Evolutionary conservation across 768 basidiomycete species (phyloP), one percentile per base, ranked within the genome.

Genomic region (Collybia sordida): DNA sequence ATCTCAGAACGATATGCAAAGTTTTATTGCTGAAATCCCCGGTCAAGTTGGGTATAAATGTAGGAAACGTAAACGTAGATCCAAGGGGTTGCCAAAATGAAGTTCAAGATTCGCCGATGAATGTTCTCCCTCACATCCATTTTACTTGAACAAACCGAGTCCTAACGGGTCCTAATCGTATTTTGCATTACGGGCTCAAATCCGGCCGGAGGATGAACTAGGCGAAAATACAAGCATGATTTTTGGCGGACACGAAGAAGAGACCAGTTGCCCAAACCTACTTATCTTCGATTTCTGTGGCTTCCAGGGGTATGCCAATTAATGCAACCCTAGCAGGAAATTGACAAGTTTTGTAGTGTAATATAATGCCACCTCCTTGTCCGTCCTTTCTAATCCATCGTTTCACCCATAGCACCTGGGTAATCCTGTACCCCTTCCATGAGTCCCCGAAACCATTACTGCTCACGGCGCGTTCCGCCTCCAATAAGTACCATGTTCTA

Each of bases 201-300:
- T n/a, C n/a, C n/a, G n/a, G n/a, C n/a, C n/a, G n/a, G n/a, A n/a
- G n/a, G n/a, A n/a, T n/a, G n/a, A n/a, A n/a, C n/a, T n/a, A n/a
- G n/a, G n/a, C n/a, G n/a, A n/a, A n/a, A n/a, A n/a, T n/a, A n/a
- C n/a, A n/a, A n/a, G n/a, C n/a, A n/a, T n/a, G n/a, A n/a, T n/a
- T n/a, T n/a, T n/a, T n/a, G n/a, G n/a, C n/a, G n/a, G n/a, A 19
- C 38, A 72, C 27, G 54, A 65, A 39, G 54, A 69, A 36, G 80
- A 83, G 56, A 69, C 74, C 0, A 70, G 75, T 85, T 19, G 72
- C 72, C 2, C 73, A 83, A n/a, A 82, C 74, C 3, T 90, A 90
- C 64, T n/a, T n/a, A n/a, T n/a, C 77, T 87, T 39, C 86, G 88
- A 57, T 88, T 85, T 56, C 74, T 90, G 6, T 90, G 88, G 87